These are phyloP conservation scores for Nemania sp. DNA, from an alignment of 2,329 filamentous ascomycete genomes.

Conservation along the genomic window DNA sequence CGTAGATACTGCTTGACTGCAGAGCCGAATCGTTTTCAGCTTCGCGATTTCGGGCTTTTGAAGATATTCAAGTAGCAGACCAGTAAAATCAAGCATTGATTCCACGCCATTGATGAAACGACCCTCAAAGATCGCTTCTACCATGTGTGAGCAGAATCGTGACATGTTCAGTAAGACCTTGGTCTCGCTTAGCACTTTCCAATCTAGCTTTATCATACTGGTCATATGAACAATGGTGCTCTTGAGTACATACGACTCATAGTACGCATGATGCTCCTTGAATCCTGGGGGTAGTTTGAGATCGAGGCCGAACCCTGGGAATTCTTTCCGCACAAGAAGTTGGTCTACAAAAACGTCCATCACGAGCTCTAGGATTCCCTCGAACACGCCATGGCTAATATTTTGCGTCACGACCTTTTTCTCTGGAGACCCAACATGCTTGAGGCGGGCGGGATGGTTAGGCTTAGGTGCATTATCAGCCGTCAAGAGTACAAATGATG, in stretches of 20 bases:
- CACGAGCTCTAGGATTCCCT: constrained; percentile 77
- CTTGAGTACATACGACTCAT: constrained; percentile 85
- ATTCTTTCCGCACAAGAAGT: constrained; percentile 84
- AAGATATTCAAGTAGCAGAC: constrained; percentile 83
- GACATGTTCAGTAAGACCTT: constrained; percentile 85
- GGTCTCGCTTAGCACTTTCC: constrained; percentile 76
- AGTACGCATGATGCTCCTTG: constrained; percentile 91
- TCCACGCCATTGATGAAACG: constrained; percentile 93
- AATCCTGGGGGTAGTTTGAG: constrained; percentile 90
- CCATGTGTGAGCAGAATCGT: constrained; percentile 77
- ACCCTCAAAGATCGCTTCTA: constrained; percentile 91
- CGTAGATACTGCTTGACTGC: constrained; percentile 76
- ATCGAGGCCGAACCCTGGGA: constrained; percentile 83
- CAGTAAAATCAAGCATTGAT: constrained; percentile 81
- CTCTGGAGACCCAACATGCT: constrained; percentile 63
- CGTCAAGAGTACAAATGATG: constrained; percentile 88
- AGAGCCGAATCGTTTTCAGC: constrained; percentile 88
- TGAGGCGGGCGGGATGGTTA: constrained; percentile 66
- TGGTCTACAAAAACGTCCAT: constrained; percentile 85
- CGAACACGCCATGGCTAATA: constrained; percentile 71
- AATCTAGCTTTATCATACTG: constrained; percentile 71
- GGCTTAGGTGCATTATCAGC: constrained; percentile 66
- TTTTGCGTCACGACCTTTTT: constrained; percentile 55
- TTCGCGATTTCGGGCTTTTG: constrained; percentile 80
- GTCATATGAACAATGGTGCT: constrained; percentile 74